Conservation (phyloP, 768 basidiomycete species). For the Gymnopilus dilepis region DNA sequence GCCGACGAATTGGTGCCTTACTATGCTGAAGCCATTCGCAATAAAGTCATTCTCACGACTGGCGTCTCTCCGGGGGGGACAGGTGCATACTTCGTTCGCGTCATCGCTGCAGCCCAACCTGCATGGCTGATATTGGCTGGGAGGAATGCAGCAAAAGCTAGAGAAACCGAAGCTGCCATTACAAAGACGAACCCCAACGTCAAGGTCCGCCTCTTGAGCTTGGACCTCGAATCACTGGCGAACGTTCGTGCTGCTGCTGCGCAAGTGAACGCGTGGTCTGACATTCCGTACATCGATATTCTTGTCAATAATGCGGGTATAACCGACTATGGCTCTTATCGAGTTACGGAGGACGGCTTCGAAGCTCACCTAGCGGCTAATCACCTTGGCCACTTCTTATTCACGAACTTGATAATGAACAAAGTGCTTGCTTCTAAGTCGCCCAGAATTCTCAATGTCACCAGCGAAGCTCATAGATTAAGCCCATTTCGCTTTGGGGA, state of each 20-base stretch:
- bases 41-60: neutral
- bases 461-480: neutral
- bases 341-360: neutral
- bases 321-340: neutral
- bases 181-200: neutral
- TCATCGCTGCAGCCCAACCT: neutral
- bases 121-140: neutral
- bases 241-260: neutral
- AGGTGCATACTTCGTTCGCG: neutral
- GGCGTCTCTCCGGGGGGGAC: neutral
- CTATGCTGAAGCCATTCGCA: neutral
- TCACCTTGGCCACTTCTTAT: neutral
- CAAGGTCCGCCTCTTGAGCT: neutral
- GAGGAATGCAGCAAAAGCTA: neutral
- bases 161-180: neutral
- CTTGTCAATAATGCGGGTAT: neutral
- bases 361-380: neutral
- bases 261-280: neutral
- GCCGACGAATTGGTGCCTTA: neutral
- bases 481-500: neutral
- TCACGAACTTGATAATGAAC: neutral
- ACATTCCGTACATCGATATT: neutral
- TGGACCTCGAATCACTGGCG: neutral
- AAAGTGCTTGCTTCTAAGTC: neutral
- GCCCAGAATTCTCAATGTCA: neutral